Evolutionary conservation across 805 yeast genomes (phyloP), one percentile per base, ranked within the genome.

Genomic region (Cyberlindnera meyerae): DNA sequence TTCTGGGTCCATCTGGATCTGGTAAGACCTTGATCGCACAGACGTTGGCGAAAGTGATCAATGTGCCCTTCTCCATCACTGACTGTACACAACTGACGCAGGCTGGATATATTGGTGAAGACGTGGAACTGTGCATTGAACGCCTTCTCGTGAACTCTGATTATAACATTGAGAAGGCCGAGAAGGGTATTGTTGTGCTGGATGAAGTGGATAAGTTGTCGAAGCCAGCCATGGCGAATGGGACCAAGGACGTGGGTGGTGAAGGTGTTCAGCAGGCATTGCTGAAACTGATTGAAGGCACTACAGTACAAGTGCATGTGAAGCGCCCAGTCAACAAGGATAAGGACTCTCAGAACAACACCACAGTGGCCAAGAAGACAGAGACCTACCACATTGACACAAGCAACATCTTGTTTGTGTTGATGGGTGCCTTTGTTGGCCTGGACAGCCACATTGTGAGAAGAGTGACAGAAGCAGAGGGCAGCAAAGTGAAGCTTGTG

Each of bases 41-140:
- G 29, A 73, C 79, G 0, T 54, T 76, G 29, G 81, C 82, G 1
- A 63, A 62, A 26, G 58, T 66, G 1, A 50, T 76, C 28, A 68
- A 74, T 21, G 77, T 73, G 18, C 82, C 82, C 3, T 68, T 75
- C 26, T 70, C 77, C 0, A 75, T 76, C 11, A 74, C 76, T 6
- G 82, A 76, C 47, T 77, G 82, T 49, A 76, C 82, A 0, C 73
- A 77, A 29, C 49, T 76, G 40, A 76, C 82, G 0, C 82, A 76
- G 48, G 79, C 82, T 0, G 82, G 82, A 6, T 76, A 77, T 47
- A 74, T 77, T 29, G 82, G 82, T 17, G 82, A 76, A 41, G 82
- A 77, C 54, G 77, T 74, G 13, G 81, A 77, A 42, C 59, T 68
- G 21, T 75, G 81, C 45, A 65, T 76, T 17, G 75, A 73, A 49